These are phyloP conservation scores for Mycena leptocephala DNA, from an alignment of 768 basidiomycete genomes.

Conservation along the genomic window DNA sequence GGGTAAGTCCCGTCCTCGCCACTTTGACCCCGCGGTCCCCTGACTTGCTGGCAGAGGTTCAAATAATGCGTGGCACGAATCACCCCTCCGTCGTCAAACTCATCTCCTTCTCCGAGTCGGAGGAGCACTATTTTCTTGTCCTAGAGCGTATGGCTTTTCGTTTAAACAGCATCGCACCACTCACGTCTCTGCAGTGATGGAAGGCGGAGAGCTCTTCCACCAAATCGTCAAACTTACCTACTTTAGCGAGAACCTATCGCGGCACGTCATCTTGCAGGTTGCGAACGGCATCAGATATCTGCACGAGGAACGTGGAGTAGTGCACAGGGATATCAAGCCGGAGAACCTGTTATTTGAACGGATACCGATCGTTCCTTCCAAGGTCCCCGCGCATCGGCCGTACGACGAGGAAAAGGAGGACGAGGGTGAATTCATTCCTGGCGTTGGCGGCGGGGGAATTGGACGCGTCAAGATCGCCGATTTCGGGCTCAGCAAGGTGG, in stretches of 20 bases:
- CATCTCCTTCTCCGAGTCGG: slow-evolving; percentile 91
- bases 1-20: slow-evolving; percentile 61
- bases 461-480: slow-evolving; percentile 99
- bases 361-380: slow-evolving; percentile 93
- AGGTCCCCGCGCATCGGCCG: slow-evolving; percentile 79
- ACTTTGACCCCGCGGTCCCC: background rate
- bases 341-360: slow-evolving; percentile 96
- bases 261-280: slow-evolving; percentile 97
- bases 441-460: slow-evolving; percentile 96
- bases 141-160: slow-evolving; percentile 80
- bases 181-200: slow-evolving; percentile 79
- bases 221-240: slow-evolving; percentile 99
- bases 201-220: slow-evolving; percentile 98
- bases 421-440: slow-evolving; percentile 95
- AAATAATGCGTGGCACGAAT: slow-evolving; percentile 97
- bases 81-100: slow-evolving; percentile 97
- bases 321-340: slow-evolving; percentile 99
- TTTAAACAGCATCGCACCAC: slow-evolving; percentile 21
- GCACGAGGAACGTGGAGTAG: slow-evolving; percentile 97
- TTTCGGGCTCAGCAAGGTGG: slow-evolving; percentile 96
- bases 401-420: slow-evolving; percentile 99
- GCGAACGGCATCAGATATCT: slow-evolving; percentile 95
- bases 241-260: slow-evolving; percentile 97
- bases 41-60: slow-evolving; percentile 80
- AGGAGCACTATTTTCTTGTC: slow-evolving; percentile 94